Evolutionary conservation across 2,329 filamentous ascomycete genomes (phyloP), one percentile per base, ranked within the genome.

Genomic region (Botrytis galanthina): DNA sequence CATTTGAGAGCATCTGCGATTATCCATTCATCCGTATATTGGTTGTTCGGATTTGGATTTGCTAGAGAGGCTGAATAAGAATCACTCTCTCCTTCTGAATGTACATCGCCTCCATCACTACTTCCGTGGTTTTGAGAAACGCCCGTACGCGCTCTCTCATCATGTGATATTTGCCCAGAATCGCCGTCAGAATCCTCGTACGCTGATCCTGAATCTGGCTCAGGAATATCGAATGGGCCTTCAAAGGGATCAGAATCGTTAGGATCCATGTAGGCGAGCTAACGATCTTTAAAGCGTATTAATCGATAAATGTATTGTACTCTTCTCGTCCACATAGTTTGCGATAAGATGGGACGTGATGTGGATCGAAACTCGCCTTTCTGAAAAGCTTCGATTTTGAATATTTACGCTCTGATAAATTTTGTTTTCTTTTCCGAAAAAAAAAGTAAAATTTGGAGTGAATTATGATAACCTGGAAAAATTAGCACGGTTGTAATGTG

Each of bases 141-240:
- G 20, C n/a, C 32, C 14, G 68, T 29, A n/a, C 2, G 66, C 62
- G 12, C 51, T 37, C 39, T n/a, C 51, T 66, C 51, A 67, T 78
- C 71, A 73, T 74, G 61, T 73, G 75, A 74, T 26, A 29, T 61
- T 29, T 32, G 54, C 29, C 70, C 63, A 57, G 76, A 74, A 42
- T 76, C 76, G 12, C 59, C 63, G 35, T 75, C 75, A 29, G 77
- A 77, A 16, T 51, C 57, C 62, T 80, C 78, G 74, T 79, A 80
- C 54, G 74, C 77, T 71, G 79, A 80, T 48, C 74, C 78, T 32
- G 79, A 79, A 62, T 78, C 77, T 68, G 78, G 76, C 44, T 78
- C 77, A 8, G 64, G 46, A 51, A 62, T 63, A 32, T 54, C 35
- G 14, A 64, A 32, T 22, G 57, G 46, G 14, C 60, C 57, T 60